Evolutionary conservation across 108 stramenopile species (phyloP), one percentile per base, ranked within the genome.

Genomic region (Seminavis robusta): DNA sequence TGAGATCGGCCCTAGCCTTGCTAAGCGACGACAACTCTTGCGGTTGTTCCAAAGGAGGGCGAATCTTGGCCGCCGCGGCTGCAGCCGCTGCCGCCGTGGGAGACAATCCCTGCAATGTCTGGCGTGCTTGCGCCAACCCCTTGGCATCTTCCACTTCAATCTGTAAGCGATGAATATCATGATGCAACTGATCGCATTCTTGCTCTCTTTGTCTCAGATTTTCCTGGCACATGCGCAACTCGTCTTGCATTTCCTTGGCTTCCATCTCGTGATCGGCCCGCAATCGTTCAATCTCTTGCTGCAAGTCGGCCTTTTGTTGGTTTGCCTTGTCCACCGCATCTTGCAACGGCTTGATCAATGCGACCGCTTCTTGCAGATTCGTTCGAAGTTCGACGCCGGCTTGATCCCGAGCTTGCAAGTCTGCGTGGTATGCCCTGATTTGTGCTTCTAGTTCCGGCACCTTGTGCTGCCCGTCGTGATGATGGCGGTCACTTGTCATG

Each of bases 261-360:
- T 40, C 50, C n/a, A 45, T 43, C 39, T 70, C 66, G 0, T 64
- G 59, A 23, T 20, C 23, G 15, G n/a, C n/a, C n/a, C n/a, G n/a
- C n/a, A 58, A 16, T 44, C 20, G 24, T 30, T 56, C 63, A 17
- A 65, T 9, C 32, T 65, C 19, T 24, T 48, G 16, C 43, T 36
- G 30, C 37, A 68, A 23, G 7, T 27, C 29, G 23, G 21, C 38
- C 32, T 69, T 54, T 41, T 69, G 54, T 50, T 47, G 34, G 26
- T 81, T 72, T 0, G 72, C 61, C 31, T 65, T 52, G n/a, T 67
- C 67, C 9, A 77, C 80, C 5, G 71, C 75, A 54, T 81, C 80
- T 49, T 81, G 75, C 38, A 81, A 52, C 33, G 80, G 80, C 40
- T 77, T 76, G 15, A 81, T 45, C 27, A 81, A 47, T 3, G 75